These are phyloP conservation scores for Discostella pseudostelligera DNA, from an alignment of 108 stramenopile species.

Conservation along the genomic window DNA sequence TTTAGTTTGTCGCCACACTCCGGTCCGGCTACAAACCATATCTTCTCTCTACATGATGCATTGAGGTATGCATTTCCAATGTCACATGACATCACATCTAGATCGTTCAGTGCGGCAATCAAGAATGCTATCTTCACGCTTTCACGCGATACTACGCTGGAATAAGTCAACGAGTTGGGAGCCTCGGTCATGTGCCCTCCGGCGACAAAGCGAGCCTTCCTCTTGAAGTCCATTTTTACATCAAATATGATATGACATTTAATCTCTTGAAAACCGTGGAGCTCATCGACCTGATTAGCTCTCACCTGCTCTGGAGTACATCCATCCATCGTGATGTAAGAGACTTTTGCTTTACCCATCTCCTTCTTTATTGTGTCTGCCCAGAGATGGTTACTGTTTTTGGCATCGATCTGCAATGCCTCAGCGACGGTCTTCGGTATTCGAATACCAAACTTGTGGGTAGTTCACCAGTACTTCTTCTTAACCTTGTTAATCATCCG, in stretches of 20 bases:
- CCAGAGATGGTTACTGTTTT: constrained; percentile 12
- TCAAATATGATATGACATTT: constrained; percentile 47
- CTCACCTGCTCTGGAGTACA: not conserved
- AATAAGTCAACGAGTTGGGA: constrained; percentile 11
- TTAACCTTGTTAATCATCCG: constrained; percentile 28
- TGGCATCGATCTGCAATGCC: constrained; percentile 11
- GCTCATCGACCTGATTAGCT: not conserved
- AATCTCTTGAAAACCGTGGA: constrained; percentile 7
- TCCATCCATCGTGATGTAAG: constrained; percentile 1
- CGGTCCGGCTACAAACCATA: constrained; percentile 29
- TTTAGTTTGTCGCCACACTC: too few relatives aligned
- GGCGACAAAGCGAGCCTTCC: constrained; percentile 45
- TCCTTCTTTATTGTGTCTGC: constrained; percentile 17
- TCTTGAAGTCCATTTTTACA: constrained; percentile 50
- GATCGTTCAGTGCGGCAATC: constrained; percentile 47
- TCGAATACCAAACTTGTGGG: constrained; percentile 47
- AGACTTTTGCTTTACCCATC: constrained; percentile 17
- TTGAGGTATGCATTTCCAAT: constrained; percentile 51
- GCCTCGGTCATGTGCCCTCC: constrained; percentile 34
- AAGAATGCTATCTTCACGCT: constrained; percentile 45
- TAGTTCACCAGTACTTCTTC: constrained; percentile 22
- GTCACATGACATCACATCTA: constrained; percentile 45
- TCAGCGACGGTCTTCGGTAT: constrained; percentile 24
- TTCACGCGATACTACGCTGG: constrained; percentile 41
- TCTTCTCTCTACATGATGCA: constrained; percentile 34